Evolutionary conservation across 176 grass and related monocot species (phyloP).

Genomic region (Leersia perrieri): DNA sequence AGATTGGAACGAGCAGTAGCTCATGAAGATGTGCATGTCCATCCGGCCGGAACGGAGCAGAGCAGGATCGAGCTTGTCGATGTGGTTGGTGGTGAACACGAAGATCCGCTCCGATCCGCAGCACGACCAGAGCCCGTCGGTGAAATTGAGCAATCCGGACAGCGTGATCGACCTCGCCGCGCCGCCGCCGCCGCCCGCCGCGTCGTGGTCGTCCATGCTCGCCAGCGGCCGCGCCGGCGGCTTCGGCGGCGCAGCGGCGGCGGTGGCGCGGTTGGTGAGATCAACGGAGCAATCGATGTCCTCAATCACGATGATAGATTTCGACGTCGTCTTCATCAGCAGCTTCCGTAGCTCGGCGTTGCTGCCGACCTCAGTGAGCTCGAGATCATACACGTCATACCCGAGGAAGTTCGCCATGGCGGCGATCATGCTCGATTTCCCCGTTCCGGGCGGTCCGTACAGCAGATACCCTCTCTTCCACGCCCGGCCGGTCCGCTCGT

Average conservation of each 20-base stretch:
- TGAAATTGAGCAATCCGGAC: conserved; percentile 85
- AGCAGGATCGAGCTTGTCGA: conserved; percentile 89
- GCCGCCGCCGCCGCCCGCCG: neutral
- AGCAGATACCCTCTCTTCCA: conserved; percentile 87
- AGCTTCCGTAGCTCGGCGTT: conserved; percentile 91
- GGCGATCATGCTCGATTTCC: conserved; percentile 94
- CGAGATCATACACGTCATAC: conserved; percentile 87
- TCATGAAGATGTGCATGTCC: conserved; percentile 95
- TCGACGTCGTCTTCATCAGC: conserved; percentile 82
- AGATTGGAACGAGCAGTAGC: conserved; percentile 69
- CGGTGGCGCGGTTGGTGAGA: conserved; percentile 49
- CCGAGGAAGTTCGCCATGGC: conserved; percentile 82
- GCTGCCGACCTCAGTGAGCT: conserved; percentile 77
- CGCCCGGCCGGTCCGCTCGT: conserved; percentile 68
- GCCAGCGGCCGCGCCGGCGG: neutral
- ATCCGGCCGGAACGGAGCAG: conserved; percentile 84
- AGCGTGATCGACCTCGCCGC: conserved; percentile 51
- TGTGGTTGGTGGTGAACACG: conserved; percentile 90
- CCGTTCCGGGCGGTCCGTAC: conserved; percentile 71
- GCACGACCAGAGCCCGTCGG: conserved; percentile 89
- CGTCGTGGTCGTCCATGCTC: conserved; percentile 29
- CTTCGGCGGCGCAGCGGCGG: too few relatives aligned
- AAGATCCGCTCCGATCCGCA: conserved; percentile 91
- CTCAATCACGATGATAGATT: conserved; percentile 95
- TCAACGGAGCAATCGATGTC: conserved; percentile 95